Conservation (phyloP, 345 rosid genomes). For the Camelina hispida region DNA sequence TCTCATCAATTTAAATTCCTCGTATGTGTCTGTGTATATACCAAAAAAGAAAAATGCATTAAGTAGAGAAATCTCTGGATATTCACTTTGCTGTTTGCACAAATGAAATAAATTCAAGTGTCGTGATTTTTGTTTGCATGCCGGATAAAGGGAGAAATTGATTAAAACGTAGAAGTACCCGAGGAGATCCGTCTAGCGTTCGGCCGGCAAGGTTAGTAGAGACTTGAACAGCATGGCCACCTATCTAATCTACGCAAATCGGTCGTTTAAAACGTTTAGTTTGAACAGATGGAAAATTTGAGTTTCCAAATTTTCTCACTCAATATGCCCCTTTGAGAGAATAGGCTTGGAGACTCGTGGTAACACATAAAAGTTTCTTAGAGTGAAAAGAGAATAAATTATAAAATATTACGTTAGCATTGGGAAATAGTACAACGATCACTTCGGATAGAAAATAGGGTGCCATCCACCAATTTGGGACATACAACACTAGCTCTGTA, state of each 20-base stretch:
- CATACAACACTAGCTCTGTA: constrained; percentile 20
- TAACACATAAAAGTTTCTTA: not conserved
- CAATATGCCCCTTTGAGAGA: not conserved
- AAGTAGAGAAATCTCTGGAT: constrained; percentile 23
- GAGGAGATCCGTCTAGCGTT: not conserved
- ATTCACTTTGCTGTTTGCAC: constrained; percentile 13
- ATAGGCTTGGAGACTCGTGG: not conserved
- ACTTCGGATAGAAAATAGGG: too few species aligned
- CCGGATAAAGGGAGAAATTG: not conserved
- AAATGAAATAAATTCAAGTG: not conserved
- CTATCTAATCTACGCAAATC: not conserved
- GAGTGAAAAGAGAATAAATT: not conserved
- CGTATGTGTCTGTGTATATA: constrained; percentile 28
- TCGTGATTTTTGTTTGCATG: constrained; percentile 10
- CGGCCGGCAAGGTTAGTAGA: not conserved
- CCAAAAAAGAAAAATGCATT: not conserved
- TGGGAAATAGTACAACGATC: not conserved
- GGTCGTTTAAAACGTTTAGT: not conserved
- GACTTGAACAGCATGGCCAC: not conserved
- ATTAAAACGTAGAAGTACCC: not conserved
- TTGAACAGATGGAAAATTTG: not conserved
- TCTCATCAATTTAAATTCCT: constrained; percentile 5
- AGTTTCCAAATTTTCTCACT: not conserved
- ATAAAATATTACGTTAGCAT: not conserved
- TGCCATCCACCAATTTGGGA: not conserved